Conservation (phyloP, 2,329 filamentous ascomycete genomes). For the Colletotrichum australisinense region DNA sequence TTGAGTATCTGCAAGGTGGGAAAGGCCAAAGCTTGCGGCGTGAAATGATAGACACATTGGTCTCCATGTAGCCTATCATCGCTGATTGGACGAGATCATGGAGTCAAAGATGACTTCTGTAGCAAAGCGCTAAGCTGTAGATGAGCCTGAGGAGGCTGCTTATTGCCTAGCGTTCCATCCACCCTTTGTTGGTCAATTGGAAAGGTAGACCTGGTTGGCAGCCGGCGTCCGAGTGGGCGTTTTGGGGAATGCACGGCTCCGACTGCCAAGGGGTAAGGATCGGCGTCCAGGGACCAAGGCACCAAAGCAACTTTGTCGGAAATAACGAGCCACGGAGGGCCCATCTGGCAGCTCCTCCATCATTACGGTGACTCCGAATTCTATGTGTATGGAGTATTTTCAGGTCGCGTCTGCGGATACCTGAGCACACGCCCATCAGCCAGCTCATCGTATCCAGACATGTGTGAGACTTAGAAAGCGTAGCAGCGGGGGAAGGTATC, state of each 20-base stretch:
- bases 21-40: not conserved
- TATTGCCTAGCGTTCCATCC: constrained; percentile 21
- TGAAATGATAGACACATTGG: not conserved
- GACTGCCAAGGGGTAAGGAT: constrained; percentile 32
- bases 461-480: not conserved
- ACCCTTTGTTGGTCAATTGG: constrained; percentile 25
- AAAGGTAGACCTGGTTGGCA: constrained; percentile 4
- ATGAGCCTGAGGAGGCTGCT: not conserved
- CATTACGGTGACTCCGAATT: constrained; percentile 36
- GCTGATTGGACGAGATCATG: constrained; percentile 12
- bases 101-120: constrained; percentile 9
- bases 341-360: constrained; percentile 31
- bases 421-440: constrained; percentile 7
- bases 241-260: constrained; percentile 10
- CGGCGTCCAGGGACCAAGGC: constrained; percentile 19
- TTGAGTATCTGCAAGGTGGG: not conserved
- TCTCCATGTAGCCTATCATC: not conserved
- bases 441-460: not conserved
- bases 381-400: not conserved
- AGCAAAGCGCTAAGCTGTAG: not conserved
- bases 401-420: not conserved
- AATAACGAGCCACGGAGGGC: constrained; percentile 28
- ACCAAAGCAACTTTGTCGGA: constrained; percentile 17
- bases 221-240: constrained; percentile 24
- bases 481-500: not conserved